A percentile compares a stretch with the other conserved stretches of the same genome.
Evolutionary conservation across 495 filamentous ascomycete species (phyloP).

Genomic region (Staphylotrichum tortipilum): DNA sequence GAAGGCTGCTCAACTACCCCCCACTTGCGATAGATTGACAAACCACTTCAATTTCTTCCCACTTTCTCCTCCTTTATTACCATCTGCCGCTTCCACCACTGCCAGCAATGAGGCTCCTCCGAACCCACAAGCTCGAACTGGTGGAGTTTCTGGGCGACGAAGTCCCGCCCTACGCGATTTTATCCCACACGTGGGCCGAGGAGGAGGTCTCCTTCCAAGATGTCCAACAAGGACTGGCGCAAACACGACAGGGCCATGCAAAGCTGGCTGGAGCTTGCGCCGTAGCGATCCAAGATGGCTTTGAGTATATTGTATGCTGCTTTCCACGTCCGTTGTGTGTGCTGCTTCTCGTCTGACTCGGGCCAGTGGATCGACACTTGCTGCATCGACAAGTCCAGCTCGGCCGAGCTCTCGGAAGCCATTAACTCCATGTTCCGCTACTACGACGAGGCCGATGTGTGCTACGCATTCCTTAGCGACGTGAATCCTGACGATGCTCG

Average conservation of each 20-base stretch:
- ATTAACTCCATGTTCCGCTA: slow-evolving; percentile 42
- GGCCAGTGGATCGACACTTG: slow-evolving; percentile 37
- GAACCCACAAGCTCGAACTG: slow-evolving; percentile 14
- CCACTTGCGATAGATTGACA: too few species aligned
- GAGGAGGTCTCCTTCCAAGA: neutral
- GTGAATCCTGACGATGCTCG: neutral
- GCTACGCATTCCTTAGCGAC: slow-evolving; percentile 25
- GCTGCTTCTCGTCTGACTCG: neutral
- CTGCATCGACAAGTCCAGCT: slow-evolving; percentile 38
- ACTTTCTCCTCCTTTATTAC: neutral
- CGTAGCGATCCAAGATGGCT: slow-evolving; percentile 13
- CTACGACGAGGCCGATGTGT: slow-evolving; percentile 25
- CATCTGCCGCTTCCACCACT: neutral
- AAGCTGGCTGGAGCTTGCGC: slow-evolving; percentile 28
- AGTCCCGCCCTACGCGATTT: slow-evolving; percentile 9
- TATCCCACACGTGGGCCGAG: neutral
- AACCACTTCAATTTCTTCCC: too few species aligned
- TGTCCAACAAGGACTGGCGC: neutral
- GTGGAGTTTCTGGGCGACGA: slow-evolving; percentile 13
- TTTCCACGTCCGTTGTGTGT: too few species aligned
- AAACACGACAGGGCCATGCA: neutral
- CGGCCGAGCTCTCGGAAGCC: slow-evolving; percentile 34
- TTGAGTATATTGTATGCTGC: slow-evolving; percentile 27
- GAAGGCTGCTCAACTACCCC: too few species aligned
- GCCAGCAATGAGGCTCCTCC: slow-evolving; percentile 20